Percentiles rank a stretch among this genome's conserved stretches.
These are phyloP conservation scores for Fusarium pseudograminearum DNA, from an alignment of 2,329 filamentous ascomycete species.

Conservation along the genomic window DNA sequence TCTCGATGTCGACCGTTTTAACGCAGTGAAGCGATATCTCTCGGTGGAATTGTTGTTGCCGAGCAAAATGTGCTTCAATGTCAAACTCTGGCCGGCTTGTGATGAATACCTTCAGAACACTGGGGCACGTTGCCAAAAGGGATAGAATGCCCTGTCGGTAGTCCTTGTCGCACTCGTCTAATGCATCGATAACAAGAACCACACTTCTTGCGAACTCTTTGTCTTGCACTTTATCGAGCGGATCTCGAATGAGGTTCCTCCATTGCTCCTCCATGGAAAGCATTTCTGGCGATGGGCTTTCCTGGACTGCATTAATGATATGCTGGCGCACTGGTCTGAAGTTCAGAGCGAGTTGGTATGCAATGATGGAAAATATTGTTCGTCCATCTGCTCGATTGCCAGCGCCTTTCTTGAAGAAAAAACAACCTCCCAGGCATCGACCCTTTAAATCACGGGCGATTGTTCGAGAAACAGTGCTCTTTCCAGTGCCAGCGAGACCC, in stretches of 20 bases:
- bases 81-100: conserved; percentile 1
- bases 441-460: background rate
- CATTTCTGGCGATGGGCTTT: background rate
- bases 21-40: background rate
- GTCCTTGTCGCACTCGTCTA: conserved; percentile 43
- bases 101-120: background rate
- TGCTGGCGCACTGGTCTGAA: conserved; percentile 41
- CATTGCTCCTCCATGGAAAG: background rate
- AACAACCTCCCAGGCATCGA: background rate
- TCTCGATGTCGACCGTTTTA: background rate
- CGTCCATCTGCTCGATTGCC: background rate
- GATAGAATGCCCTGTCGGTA: background rate
- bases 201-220: fast-evolving
- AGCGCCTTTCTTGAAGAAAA: conserved; percentile 6
- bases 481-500: conserved; percentile 7
- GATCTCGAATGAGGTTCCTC: conserved; percentile 8
- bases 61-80: background rate
- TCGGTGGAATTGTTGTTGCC: fast-evolving
- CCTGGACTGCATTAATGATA: background rate
- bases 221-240: background rate
- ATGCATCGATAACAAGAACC: conserved; percentile 50
- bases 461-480: background rate
- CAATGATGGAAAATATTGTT: conserved; percentile 52
- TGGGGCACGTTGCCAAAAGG: fast-evolving
- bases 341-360: conserved; percentile 47